Percentiles rank a stretch among this genome's conserved stretches.
Evolutionary conservation across 805 yeast genomes (phyloP).

Genomic region (Candida manassasensis): DNA sequence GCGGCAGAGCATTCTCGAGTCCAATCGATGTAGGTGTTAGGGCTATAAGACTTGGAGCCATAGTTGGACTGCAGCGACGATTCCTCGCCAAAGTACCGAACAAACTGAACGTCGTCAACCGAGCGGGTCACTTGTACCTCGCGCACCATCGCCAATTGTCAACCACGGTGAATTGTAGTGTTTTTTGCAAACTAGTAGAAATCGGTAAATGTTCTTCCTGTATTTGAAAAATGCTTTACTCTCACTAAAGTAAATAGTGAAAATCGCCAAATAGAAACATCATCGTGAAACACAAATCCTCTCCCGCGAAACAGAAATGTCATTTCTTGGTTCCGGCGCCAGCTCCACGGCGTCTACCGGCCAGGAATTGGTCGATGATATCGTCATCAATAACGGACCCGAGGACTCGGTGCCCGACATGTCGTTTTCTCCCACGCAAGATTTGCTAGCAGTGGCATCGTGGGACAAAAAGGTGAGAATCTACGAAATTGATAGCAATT

Average conservation of each 20-base stretch:
- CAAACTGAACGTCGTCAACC: neutral
- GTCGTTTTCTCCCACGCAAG: conserved; percentile 82
- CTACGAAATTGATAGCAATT: conserved; percentile 71
- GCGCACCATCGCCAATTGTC: neutral
- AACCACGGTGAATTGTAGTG: too few relatives aligned
- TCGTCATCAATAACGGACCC: conserved; percentile 73
- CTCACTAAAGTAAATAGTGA: too few relatives aligned
- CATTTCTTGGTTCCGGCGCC: conserved; percentile 26
- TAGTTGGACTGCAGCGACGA: neutral
- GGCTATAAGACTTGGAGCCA: conserved; percentile 23
- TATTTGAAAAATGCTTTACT: too few relatives aligned
- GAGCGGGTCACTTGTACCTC: neutral
- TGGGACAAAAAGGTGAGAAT: conserved; percentile 96
- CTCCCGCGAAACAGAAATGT: too few relatives aligned
- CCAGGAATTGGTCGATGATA: conserved; percentile 65
- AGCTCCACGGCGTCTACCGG: conserved; percentile 33
- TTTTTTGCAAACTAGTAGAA: too few relatives aligned
- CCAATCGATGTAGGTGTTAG: conserved; percentile 51
- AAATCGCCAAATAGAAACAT: too few relatives aligned
- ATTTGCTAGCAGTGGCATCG: conserved; percentile 72
- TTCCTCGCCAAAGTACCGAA: neutral
- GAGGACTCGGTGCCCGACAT: conserved; percentile 85
- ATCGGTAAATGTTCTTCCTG: too few relatives aligned
- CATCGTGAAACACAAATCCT: too few relatives aligned
- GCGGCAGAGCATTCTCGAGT: conserved; percentile 35